Conservation (phyloP, 805 yeast species). For the Yamadazyma philogaea region DNA sequence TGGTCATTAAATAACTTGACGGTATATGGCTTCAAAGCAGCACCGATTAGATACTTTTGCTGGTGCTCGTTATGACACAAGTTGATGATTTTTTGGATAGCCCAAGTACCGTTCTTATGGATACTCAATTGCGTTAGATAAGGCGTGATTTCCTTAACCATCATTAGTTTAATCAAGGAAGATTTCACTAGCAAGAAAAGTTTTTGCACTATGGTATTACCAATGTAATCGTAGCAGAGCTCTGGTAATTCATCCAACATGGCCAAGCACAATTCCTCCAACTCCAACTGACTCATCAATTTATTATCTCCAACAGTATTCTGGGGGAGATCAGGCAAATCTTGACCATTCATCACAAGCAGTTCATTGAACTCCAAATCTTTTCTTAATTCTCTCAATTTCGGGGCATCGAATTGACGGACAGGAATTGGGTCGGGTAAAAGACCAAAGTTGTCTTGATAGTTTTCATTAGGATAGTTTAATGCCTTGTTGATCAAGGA, state of each 20-base stretch:
- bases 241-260: constrained; percentile 90
- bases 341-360: constrained; percentile 8
- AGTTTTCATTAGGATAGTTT: constrained; percentile 42
- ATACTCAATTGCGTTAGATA: constrained; percentile 87
- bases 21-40: constrained; percentile 73
- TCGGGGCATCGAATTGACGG: constrained; percentile 84
- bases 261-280: constrained; percentile 77
- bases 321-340: neutral
- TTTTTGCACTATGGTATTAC: constrained; percentile 94
- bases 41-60: constrained; percentile 58
- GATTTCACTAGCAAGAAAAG: constrained; percentile 67
- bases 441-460: constrained; percentile 62
- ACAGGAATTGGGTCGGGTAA: constrained; percentile 68
- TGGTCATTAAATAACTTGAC: constrained; percentile 89
- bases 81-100: constrained; percentile 91
- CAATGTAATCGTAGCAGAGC: constrained; percentile 86
- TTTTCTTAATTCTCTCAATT: constrained; percentile 81
- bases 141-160: constrained; percentile 76
- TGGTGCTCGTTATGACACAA: constrained; percentile 50
- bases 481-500: constrained; percentile 42
- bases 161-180: constrained; percentile 68
- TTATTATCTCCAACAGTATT: constrained; percentile 13
- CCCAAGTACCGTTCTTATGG: constrained; percentile 99
- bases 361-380: constrained; percentile 35
- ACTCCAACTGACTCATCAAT: constrained; percentile 49